A percentile compares a stretch with the other conserved stretches of the same genome.
Conservation (phyloP, 169 alveolate species). For the Amoebophrya sp. region DNA sequence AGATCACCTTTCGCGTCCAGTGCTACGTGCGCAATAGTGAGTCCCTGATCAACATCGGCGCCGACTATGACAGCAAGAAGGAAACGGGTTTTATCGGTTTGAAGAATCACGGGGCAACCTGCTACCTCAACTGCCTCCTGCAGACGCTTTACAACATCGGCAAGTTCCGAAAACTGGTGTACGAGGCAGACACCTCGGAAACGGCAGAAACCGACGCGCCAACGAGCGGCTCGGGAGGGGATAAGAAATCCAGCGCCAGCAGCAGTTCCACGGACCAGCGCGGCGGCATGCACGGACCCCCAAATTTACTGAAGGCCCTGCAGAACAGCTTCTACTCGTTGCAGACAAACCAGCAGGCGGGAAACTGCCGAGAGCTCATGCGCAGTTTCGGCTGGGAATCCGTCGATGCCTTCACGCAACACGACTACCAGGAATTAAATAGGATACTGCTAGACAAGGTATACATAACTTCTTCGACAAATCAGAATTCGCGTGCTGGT, state of each 20-base stretch:
- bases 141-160: slow-evolving; percentile 94
- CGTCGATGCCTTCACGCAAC: slow-evolving; percentile 90
- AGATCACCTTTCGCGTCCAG: background rate
- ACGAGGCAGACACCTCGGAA: background rate
- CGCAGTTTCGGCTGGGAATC: slow-evolving; percentile 94
- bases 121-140: slow-evolving; percentile 97
- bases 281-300: background rate
- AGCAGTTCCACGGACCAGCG: background rate
- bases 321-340: background rate
- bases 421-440: slow-evolving; percentile 78
- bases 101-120: slow-evolving; percentile 93
- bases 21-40: background rate
- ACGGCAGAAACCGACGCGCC: no score
- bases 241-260: background rate
- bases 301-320: background rate
- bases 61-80: background rate
- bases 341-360: background rate
- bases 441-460: background rate
- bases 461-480: no score
- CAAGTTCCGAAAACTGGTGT: slow-evolving; percentile 74
- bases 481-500: no score
- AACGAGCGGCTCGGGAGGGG: background rate
- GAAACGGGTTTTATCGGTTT: slow-evolving; percentile 84
- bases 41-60: background rate
- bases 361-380: slow-evolving; percentile 72